Evolutionary conservation across 73 alveolate species (phyloP), one percentile per base, ranked within the genome.

Genomic region (Paramecium bursaria): DNA sequence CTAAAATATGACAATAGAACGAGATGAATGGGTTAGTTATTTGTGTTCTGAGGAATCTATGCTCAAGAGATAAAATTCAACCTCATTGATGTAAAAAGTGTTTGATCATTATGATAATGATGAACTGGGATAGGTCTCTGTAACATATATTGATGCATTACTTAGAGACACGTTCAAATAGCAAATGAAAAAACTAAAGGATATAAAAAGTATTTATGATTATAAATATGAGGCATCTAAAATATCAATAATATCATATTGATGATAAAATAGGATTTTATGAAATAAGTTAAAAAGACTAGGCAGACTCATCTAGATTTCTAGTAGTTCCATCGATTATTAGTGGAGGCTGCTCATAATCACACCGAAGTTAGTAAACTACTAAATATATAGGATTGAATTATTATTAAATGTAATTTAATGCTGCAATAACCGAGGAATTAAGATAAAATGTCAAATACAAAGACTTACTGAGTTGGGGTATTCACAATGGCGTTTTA

Each of bases 61-160:
- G 82, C 10, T 25, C 22, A 67, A 47, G 44, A 39, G 55, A 67
- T 39, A 67, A 42, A 67, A 42, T 15, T 57, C 82, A 14, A 19
- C 33, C 9, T 35, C 44, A 0, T 42, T 67, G 21, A 67, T 67
- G 82, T 39, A 67, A 27, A 67, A 67, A 14, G 82, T 67, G 23
- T 67, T 67, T 42, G 82, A 67, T 42, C 33, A 67, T 35, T 67
- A 67, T 42, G 82, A 67, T 39, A 47, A 67, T 21, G 82, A 67
- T n/a, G 9, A 67, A 35, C 22, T 39, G 6, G 82, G 82, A 3
- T 67, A 39, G 9, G 35, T 67, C 1, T 57, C 53, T 15, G 44
- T 67, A 1, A 1, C 14, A 1, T 21, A 21, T 2, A 67, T 67
- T 42, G 82, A 67, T 15, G 35, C 27, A 35, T 25, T 67, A n/a